Conservation (phyloP, 2,329 filamentous ascomycete species). For the Seiridium cupressi region DNA sequence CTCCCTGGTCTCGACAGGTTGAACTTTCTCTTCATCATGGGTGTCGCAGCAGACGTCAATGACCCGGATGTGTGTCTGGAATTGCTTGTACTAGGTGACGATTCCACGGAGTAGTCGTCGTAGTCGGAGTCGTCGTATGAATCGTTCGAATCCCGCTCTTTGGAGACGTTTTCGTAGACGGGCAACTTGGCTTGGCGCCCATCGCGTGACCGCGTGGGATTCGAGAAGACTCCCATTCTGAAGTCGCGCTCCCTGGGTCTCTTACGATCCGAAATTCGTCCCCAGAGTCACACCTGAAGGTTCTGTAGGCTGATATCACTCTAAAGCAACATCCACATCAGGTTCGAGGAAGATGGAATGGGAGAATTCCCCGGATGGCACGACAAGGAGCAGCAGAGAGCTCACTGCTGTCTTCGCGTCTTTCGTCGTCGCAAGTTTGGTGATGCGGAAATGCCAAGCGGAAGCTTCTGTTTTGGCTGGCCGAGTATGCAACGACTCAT, state of each 20-base stretch:
- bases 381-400: too few relatives aligned
- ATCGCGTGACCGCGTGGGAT: slow-evolving; percentile 45
- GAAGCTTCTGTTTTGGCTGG: too few relatives aligned
- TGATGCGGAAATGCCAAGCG: too few relatives aligned
- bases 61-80: slow-evolving; percentile 53
- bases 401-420: too few relatives aligned
- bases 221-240: slow-evolving; percentile 50
- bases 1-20: slow-evolving; percentile 28
- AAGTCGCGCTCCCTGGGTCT: not conserved
- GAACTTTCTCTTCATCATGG: slow-evolving; percentile 41
- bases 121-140: slow-evolving; percentile 42
- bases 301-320: too few relatives aligned
- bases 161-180: slow-evolving; percentile 47
- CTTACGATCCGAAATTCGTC: too few relatives aligned
- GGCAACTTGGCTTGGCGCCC: slow-evolving; percentile 41
- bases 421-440: too few relatives aligned
- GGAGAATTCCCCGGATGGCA: too few relatives aligned
- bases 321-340: too few relatives aligned
- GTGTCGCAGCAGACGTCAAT: slow-evolving; percentile 32
- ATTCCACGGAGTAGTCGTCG: slow-evolving; percentile 37
- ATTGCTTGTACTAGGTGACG: slow-evolving; percentile 45
- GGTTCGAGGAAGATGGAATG: too few relatives aligned
- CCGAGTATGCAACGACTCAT: too few relatives aligned
- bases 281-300: too few relatives aligned
- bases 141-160: slow-evolving; percentile 52